Percentiles rank a stretch among this genome's conserved stretches.
Conservation (phyloP, 805 yeast genomes). For the Metschnikowia borealis region DNA sequence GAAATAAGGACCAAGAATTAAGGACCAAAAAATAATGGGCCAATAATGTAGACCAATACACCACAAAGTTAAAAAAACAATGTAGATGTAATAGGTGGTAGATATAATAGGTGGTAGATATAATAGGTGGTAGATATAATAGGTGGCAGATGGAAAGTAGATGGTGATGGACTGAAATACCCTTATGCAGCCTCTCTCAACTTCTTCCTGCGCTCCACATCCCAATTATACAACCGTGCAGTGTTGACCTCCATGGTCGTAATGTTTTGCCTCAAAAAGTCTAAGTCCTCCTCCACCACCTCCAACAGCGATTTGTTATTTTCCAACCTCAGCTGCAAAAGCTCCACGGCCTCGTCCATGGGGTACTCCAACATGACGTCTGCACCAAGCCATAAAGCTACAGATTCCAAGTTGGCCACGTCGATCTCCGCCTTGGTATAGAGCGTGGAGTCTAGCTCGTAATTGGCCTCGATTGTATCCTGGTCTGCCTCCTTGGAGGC, state of each 20-base stretch:
- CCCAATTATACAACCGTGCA: slow-evolving; percentile 88
- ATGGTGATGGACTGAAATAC: too few species aligned
- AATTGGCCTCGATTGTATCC: slow-evolving; percentile 58
- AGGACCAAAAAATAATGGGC: too few species aligned
- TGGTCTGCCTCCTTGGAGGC: slow-evolving; percentile 38
- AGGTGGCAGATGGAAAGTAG: slow-evolving; percentile 12
- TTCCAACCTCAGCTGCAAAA: slow-evolving; percentile 58
- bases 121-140: too few species aligned
- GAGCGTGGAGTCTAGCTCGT: slow-evolving; percentile 89
- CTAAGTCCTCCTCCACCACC: slow-evolving; percentile 77
- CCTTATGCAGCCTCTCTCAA: slow-evolving; percentile 29
- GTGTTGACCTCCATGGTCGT: slow-evolving; percentile 98
- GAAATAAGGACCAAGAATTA: too few species aligned
- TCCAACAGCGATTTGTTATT: slow-evolving; percentile 57
- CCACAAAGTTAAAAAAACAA: too few species aligned
- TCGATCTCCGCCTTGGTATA: slow-evolving; percentile 77
- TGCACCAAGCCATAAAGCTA: slow-evolving; percentile 95
- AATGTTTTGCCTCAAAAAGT: slow-evolving; percentile 78
- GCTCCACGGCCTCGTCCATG: slow-evolving; percentile 74
- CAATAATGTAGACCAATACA: too few species aligned
- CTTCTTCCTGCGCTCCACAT: slow-evolving; percentile 68
- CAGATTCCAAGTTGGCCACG: slow-evolving; percentile 51
- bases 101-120: too few species aligned
- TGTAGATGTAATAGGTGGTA: too few species aligned
- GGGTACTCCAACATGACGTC: slow-evolving; percentile 96